These are phyloP conservation scores for Arctium lappa DNA, from an alignment of 129 eudicot species.

Conservation along the genomic window DNA sequence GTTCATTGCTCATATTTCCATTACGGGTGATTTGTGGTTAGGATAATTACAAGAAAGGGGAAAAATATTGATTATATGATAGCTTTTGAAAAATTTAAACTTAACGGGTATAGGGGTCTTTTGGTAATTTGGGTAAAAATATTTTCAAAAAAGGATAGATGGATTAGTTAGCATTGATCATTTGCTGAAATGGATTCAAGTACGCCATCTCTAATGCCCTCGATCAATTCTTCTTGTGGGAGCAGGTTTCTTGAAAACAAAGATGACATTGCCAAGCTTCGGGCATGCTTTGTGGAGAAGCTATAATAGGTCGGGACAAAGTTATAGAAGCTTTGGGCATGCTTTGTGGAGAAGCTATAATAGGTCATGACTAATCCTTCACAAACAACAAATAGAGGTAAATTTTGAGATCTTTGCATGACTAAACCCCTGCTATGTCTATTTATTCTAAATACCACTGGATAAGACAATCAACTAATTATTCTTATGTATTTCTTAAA, in stretches of 20 bases:
- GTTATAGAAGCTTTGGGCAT: no score
- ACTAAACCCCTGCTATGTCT: no score
- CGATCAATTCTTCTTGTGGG: conserved; percentile 9
- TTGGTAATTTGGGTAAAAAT: neutral
- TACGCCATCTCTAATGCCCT: neutral
- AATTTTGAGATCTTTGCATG: no score
- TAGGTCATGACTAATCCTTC: no score
- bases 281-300: conserved; percentile 58
- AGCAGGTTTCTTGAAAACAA: conserved; percentile 83
- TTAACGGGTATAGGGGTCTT: neutral
- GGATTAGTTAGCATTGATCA: no score
- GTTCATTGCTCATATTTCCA: neutral
- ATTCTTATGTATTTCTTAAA: no score
- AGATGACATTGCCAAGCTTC: conserved; percentile 73
- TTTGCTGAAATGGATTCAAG: neutral
- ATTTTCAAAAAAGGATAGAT: neutral
- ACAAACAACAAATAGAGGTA: no score
- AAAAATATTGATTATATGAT: neutral
- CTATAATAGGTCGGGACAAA: no score
- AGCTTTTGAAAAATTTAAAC: neutral
- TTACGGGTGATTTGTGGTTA: neutral
- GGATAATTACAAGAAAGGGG: neutral
- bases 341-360: no score
- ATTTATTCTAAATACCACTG: no score
- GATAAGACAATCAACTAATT: no score